A percentile compares a stretch with the other conserved stretches of the same genome.
These are phyloP conservation scores for Cryptococcus sp. DNA, from an alignment of 1,284 basidiomycete genomes.

Conservation along the genomic window DNA sequence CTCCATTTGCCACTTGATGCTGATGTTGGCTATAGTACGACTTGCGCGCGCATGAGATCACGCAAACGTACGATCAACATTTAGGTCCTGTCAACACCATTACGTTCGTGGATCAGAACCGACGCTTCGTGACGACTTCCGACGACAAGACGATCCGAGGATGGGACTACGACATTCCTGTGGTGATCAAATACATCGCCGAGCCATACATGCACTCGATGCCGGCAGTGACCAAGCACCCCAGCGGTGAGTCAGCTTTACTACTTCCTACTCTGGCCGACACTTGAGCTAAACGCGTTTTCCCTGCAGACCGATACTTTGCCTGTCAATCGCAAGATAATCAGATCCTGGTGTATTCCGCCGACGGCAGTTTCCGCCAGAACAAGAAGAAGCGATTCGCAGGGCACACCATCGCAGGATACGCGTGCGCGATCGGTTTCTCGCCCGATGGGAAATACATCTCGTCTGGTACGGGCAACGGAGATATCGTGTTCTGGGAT, in stretches of 20 bases:
- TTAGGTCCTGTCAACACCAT: conserved; percentile 97
- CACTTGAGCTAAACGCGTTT: conserved; percentile 10
- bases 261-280: conserved; percentile 12
- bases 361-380: conserved; percentile 90
- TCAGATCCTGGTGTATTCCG: conserved; percentile 94
- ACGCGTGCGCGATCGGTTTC: conserved; percentile 94
- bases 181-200: conserved; percentile 99
- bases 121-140: conserved; percentile 96
- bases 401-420: conserved; percentile 93
- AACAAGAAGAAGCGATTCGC: conserved; percentile 98
- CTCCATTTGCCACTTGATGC: not conserved
- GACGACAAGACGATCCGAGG: conserved; percentile 99
- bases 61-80: conserved; percentile 98
- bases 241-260: conserved; percentile 67
- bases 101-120: conserved; percentile 93
- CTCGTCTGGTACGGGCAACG: conserved; percentile 90
- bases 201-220: conserved; percentile 99
- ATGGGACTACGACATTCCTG: conserved; percentile 98
- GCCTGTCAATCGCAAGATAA: conserved; percentile 98
- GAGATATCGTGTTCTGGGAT: conserved; percentile 98
- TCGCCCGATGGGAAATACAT: conserved; percentile 96
- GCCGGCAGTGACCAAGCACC: conserved; percentile 94
- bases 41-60: conserved; percentile 86
- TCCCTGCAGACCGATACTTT: conserved; percentile 79
- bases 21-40: conserved; percentile 70